These are phyloP conservation scores for Grigorovia humatica DNA, from an alignment of 805 yeast species.

Conservation along the genomic window DNA sequence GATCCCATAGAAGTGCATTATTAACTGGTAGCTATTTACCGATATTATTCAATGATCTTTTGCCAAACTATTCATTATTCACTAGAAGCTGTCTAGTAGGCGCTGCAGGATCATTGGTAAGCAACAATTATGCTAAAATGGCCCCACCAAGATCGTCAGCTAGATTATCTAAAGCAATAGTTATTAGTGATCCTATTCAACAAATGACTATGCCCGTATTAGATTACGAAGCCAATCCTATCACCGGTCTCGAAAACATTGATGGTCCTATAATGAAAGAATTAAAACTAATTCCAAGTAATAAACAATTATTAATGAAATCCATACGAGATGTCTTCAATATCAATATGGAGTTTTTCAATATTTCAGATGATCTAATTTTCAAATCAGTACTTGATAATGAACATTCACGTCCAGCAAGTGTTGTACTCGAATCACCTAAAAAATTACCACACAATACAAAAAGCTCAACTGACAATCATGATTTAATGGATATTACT, in stretches of 20 bases:
- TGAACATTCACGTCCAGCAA: constrained; percentile 33
- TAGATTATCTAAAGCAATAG: constrained; percentile 10
- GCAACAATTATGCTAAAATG: constrained; percentile 2
- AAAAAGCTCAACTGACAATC: constrained; percentile 2
- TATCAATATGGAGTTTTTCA: constrained; percentile 47
- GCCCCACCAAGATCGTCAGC: constrained; percentile 19
- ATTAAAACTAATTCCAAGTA: constrained; percentile 18
- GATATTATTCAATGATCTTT: constrained; percentile 47
- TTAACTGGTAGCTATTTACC: constrained; percentile 56
- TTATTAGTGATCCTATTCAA: constrained; percentile 8
- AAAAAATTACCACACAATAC: constrained; percentile 30
- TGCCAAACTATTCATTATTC: constrained; percentile 48
- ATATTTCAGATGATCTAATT: constrained; percentile 43
- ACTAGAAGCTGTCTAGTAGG: constrained; percentile 43
- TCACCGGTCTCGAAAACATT: constrained; percentile 40
- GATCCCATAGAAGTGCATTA: constrained; percentile 46
- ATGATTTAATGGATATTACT: constrained; percentile 19
- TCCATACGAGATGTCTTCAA: constrained; percentile 55
- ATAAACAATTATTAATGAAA: constrained; percentile 41
- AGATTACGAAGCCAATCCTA: constrained; percentile 7
- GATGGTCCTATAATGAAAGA: constrained; percentile 30
- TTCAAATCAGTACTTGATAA: constrained; percentile 42
- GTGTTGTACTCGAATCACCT: constrained; percentile 39
- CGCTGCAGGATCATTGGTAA: constrained; percentile 35
- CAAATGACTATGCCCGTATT: not conserved